Conservation (phyloP, 202 grass and related monocot genomes). For the Carex arenaria region DNA sequence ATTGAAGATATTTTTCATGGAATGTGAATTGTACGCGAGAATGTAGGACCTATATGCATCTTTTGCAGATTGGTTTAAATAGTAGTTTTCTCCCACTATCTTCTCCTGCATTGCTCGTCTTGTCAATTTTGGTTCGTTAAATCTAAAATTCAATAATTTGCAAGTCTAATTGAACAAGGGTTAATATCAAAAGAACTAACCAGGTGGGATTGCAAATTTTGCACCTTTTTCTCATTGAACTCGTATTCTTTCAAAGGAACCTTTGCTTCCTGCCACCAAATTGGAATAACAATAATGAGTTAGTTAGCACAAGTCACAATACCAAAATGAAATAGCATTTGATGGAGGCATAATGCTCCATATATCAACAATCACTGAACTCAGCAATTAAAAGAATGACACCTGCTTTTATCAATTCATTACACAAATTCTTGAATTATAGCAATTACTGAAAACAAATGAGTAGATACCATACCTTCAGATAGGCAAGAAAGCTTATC, state of each 20-base stretch:
- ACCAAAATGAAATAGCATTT: conserved; percentile 2
- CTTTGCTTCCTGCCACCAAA: conserved; percentile 60
- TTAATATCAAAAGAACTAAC: conserved; percentile 33
- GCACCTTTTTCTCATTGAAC: conserved; percentile 69
- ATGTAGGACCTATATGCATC: conserved; percentile 92
- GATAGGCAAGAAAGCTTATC: conserved; percentile 71
- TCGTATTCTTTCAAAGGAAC: conserved; percentile 70
- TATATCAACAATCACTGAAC: background rate
- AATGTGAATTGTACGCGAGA: conserved; percentile 81
- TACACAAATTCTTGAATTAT: background rate
- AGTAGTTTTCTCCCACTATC: conserved; percentile 77
- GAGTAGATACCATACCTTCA: conserved; percentile 45
- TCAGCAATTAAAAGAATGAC: background rate
- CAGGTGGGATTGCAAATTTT: conserved; percentile 78
- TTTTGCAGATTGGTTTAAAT: conserved; percentile 77
- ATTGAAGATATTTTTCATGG: conserved; percentile 95
- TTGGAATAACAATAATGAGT: conserved; percentile 22
- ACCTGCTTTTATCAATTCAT: background rate
- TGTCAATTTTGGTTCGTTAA: background rate
- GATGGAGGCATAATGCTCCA: background rate
- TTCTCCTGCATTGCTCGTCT: conserved; percentile 52
- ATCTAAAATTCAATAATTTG: conserved; percentile 9
- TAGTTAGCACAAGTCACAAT: background rate
- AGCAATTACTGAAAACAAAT: conserved; percentile 3
- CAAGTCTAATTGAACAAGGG: background rate